These are phyloP conservation scores for Xylaria cubensis DNA, from an alignment of 495 filamentous ascomycete genomes.

Conservation along the genomic window DNA sequence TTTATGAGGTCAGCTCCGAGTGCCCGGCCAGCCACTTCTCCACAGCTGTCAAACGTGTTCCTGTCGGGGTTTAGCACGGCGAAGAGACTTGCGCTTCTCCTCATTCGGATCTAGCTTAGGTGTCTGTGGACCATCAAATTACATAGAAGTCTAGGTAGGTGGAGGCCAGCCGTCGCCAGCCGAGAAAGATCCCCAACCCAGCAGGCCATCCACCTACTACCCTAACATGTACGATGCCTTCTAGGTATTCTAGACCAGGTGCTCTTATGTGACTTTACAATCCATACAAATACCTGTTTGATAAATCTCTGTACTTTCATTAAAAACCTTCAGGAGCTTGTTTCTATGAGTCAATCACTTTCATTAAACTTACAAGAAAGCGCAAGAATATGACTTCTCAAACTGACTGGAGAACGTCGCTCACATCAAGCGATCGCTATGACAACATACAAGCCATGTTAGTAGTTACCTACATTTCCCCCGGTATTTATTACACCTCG, in stretches of 20 bases:
- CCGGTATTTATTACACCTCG: not conserved
- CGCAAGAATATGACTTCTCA: conserved; percentile 37
- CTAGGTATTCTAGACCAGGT: not conserved
- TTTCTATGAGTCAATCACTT: not conserved
- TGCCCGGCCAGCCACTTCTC: conserved; percentile 21
- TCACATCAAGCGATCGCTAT: conserved; percentile 57
- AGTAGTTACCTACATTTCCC: conserved; percentile 29
- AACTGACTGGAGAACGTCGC: conserved; percentile 45
- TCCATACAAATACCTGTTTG: not conserved
- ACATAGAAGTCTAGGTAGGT: too few species aligned
- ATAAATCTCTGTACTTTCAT: not conserved
- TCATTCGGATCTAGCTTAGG: not conserved
- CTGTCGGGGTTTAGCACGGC: conserved; percentile 18
- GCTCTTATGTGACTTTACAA: not conserved
- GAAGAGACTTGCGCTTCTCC: not conserved
- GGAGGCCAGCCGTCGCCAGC: not conserved
- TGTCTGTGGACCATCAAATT: too few species aligned
- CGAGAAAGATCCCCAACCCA: not conserved
- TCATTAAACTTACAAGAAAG: not conserved
- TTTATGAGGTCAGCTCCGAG: conserved; percentile 28
- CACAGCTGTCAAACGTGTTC: conserved; percentile 18
- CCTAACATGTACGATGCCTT: not conserved
- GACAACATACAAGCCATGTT: conserved; percentile 60
- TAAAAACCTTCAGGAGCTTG: too few species aligned
- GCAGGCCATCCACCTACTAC: not conserved